Evolutionary conservation across 441 rosid genomes (phyloP), one percentile per base, ranked within the genome.

Genomic region (Erysimum cheiri): DNA sequence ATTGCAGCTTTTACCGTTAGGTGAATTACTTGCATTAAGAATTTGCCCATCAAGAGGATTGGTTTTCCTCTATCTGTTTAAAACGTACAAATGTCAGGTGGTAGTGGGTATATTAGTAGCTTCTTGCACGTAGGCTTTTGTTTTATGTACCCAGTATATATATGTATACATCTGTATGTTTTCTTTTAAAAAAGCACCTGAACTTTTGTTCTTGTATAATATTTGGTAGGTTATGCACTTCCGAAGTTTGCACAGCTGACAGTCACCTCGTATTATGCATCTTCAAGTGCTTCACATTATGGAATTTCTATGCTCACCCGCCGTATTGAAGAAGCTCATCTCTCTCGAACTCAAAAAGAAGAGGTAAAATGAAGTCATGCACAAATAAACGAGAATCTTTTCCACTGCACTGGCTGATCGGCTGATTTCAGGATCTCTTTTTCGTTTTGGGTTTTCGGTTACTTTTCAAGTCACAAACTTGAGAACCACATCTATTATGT

Each of bases 201-300:
- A 75, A 54, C 12, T 4, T 53, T 53, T 17, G 49, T 29, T 62
- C 24, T 8, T 54, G 26, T 65, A 8, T 31, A 19, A 60, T 56
- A 74, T 49, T 63, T 68, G 81, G 73, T 60, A 93, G 98, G 92
- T 64, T 88, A 87, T 73, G 89, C 85, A 17, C 90, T 91, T 73
- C 98, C 95, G 9, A 77, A 79, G 86, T 91, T 93, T 79, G 73
- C 96, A 61, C 96, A 94, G 69, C 87, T 94, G 70, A 79, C 88
- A 7, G 95, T 87, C 64, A 91, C 93, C 35, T 91, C 96, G n/a
- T 90, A 91, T 77, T 89, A 89, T 47, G 91, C 93, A 69, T 82
- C 96, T 61, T 88, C 96, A 61, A 91, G 97, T 78, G 96, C 86
- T 44, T 88, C 97, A 44, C 93, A 89, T 80, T 87, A 91, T 81